Evolutionary conservation across 768 basidiomycete genomes (phyloP).

Genomic region (Mycena kentingensis): DNA sequence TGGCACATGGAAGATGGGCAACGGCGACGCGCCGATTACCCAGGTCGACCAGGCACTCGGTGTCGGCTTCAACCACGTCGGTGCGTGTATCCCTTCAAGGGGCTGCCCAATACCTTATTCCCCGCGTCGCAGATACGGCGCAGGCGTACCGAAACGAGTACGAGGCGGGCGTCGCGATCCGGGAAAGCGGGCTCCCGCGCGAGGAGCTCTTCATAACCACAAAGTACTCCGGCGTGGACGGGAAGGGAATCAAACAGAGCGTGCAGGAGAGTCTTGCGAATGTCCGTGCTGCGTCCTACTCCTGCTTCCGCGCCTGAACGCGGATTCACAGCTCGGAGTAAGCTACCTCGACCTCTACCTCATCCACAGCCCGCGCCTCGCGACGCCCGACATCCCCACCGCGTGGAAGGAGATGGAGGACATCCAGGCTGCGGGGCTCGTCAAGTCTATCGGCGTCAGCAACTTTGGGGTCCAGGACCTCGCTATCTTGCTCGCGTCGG

Average conservation of each 20-base stretch:
- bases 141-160: constrained; percentile 43
- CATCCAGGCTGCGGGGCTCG: constrained; percentile 46
- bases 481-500: constrained; percentile 49
- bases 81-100: neutral
- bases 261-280: constrained; percentile 51
- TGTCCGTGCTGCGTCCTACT: constrained; percentile 34
- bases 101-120: neutral
- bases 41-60: constrained; percentile 4
- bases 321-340: constrained; percentile 53
- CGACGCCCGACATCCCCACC: constrained; percentile 36
- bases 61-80: neutral
- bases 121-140: constrained; percentile 51
- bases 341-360: constrained; percentile 70
- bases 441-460: constrained; percentile 67
- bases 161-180: constrained; percentile 40
- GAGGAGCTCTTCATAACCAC: constrained; percentile 54
- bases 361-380: constrained; percentile 51
- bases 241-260: constrained; percentile 33
- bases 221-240: constrained; percentile 48
- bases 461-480: constrained; percentile 62
- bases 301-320: neutral
- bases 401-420: constrained; percentile 62
- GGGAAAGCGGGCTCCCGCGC: constrained; percentile 48
- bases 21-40: constrained; percentile 1
- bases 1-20: constrained; percentile 4